Percentiles rank a stretch among this genome's conserved stretches.
Conservation (phyloP, 371 early-diverging fungal species). For the Capniomyces stellatus region DNA sequence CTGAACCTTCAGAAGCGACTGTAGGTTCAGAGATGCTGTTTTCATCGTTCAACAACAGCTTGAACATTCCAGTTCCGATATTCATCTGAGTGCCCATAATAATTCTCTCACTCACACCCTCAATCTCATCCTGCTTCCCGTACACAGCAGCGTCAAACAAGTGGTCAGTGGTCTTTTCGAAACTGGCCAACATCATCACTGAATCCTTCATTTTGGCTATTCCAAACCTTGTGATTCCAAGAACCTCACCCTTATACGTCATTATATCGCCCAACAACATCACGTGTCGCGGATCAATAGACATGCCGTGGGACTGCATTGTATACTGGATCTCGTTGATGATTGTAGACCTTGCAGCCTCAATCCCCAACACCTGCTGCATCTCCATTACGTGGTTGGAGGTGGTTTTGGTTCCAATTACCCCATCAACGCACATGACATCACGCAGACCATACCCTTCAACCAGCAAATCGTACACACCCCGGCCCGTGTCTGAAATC, state of each 20-base stretch:
- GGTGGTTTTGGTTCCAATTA: slow-evolving; percentile 60
- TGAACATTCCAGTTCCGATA: slow-evolving; percentile 94
- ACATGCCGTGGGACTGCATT: slow-evolving; percentile 88
- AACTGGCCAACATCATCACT: slow-evolving; percentile 98
- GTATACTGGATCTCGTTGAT: slow-evolving; percentile 67
- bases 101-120: slow-evolving; percentile 97
- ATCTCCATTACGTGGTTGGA: slow-evolving; percentile 95
- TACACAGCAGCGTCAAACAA: slow-evolving; percentile 95
- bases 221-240: slow-evolving; percentile 98
- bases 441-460: slow-evolving; percentile 91
- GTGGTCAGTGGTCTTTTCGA: slow-evolving; percentile 99
- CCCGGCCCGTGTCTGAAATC: slow-evolving; percentile 41
- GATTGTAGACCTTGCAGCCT: slow-evolving; percentile 80
- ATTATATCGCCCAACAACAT: slow-evolving; percentile 98
- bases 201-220: slow-evolving; percentile 97
- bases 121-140: slow-evolving; percentile 77
- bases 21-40: too few species aligned
- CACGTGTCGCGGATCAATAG: slow-evolving; percentile 94
- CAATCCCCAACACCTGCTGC: slow-evolving; percentile 86
- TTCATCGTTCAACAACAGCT: slow-evolving; percentile 41
- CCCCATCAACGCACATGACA: slow-evolving; percentile 77
- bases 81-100: slow-evolving; percentile 98
- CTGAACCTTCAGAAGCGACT: too few species aligned
- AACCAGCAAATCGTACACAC: slow-evolving; percentile 51
- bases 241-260: slow-evolving; percentile 96